Conservation (phyloP, 2,329 filamentous ascomycete species). For the Cladosporium sp. region DNA sequence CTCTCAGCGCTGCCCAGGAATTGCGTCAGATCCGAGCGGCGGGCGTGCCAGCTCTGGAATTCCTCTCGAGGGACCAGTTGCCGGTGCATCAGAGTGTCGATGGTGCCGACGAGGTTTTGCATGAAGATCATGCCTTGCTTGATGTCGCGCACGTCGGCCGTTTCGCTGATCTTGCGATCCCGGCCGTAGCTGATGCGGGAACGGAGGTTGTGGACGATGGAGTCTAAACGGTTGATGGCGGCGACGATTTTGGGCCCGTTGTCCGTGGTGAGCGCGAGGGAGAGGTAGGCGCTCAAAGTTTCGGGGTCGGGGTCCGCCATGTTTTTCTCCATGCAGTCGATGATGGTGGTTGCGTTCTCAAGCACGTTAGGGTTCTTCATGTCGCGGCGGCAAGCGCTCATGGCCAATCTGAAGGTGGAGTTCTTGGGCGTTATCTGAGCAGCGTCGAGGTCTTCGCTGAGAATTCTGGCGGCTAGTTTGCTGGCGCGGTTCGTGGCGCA, state of each 20-base stretch:
- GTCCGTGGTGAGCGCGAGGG: conserved; percentile 47
- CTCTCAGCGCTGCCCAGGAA: conserved; percentile 15
- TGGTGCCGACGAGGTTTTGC: conserved; percentile 22
- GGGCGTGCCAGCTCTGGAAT: conserved; percentile 17
- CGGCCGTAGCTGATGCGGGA: conserved; percentile 20
- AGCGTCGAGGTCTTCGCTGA: conserved; percentile 40
- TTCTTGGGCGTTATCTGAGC: conserved; percentile 29
- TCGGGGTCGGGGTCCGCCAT: conserved; percentile 47
- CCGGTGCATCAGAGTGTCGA: conserved; percentile 25
- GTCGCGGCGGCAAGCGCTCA: conserved; percentile 71
- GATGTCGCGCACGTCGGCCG: conserved; percentile 12
- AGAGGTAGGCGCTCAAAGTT: conserved; percentile 54
- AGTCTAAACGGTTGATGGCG: conserved; percentile 24
- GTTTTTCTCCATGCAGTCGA: conserved; percentile 57
- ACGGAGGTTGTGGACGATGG: conserved; percentile 20
- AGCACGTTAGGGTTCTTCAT: conserved; percentile 70
- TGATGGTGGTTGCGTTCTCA: conserved; percentile 58
- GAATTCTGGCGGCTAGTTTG: conserved; percentile 53
- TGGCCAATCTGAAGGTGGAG: conserved; percentile 66
- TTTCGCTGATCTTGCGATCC: neutral
- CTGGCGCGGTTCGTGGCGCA: conserved; percentile 65
- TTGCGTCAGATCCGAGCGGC: conserved; percentile 18
- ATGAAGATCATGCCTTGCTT: conserved; percentile 20
- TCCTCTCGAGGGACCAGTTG: conserved; percentile 19
- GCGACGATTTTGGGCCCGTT: conserved; percentile 25